Evolutionary conservation across 805 yeast species (phyloP).

Genomic region (Candida hispaniensis): DNA sequence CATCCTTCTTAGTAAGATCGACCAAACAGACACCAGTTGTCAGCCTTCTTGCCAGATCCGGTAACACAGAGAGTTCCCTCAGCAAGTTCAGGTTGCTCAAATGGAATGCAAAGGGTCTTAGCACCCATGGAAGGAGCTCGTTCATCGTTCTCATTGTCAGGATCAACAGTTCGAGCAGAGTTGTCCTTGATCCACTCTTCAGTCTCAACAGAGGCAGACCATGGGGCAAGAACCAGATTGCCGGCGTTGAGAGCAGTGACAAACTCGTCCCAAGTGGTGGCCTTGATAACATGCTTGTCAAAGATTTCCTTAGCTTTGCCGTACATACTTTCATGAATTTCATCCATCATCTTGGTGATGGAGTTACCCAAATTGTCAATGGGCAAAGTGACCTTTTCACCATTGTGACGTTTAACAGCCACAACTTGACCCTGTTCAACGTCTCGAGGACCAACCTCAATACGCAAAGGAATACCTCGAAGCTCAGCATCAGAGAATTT

Average conservation of each 20-base stretch:
- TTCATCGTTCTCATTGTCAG: slow-evolving; percentile 82
- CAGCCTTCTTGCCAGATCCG: slow-evolving; percentile 61
- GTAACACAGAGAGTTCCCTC: slow-evolving; percentile 76
- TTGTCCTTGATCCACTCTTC: slow-evolving; percentile 95
- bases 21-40: slow-evolving; percentile 89
- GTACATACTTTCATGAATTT: slow-evolving; percentile 67
- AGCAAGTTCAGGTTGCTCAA: slow-evolving; percentile 76
- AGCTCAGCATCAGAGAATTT: slow-evolving; percentile 95
- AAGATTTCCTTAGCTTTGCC: slow-evolving; percentile 69
- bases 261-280: slow-evolving; percentile 81
- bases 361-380: slow-evolving; percentile 53
- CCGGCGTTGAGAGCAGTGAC: slow-evolving; percentile 85
- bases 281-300: slow-evolving; percentile 73
- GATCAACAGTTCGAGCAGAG: slow-evolving; percentile 65
- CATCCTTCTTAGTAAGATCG: slow-evolving; percentile 71
- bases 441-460: slow-evolving; percentile 97
- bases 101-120: slow-evolving; percentile 93
- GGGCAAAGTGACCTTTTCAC: slow-evolving; percentile 58
- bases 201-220: slow-evolving; percentile 93
- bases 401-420: slow-evolving; percentile 88
- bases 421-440: slow-evolving; percentile 65
- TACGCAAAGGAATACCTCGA: slow-evolving; percentile 87
- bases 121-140: slow-evolving; percentile 99
- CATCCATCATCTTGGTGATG: slow-evolving; percentile 68
- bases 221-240: slow-evolving; percentile 86